Evolutionary conservation across 1,139 yeast genomes (phyloP).

Genomic region (Torulaspora globosa): DNA sequence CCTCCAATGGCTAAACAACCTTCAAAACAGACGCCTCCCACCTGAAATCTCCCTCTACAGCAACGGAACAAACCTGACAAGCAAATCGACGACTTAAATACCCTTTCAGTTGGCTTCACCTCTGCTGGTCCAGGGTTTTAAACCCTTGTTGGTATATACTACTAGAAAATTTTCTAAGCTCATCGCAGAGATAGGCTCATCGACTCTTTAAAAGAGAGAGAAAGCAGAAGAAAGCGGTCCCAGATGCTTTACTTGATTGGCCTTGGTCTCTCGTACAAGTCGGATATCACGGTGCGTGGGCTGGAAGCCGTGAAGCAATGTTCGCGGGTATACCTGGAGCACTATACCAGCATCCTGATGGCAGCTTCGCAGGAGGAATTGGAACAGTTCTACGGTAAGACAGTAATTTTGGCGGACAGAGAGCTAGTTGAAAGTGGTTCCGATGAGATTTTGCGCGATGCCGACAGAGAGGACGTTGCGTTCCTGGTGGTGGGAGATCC

Average conservation of each 20-base stretch:
- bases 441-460: constrained; percentile 73
- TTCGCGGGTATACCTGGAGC: constrained; percentile 86
- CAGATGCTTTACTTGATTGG: constrained; percentile 86
- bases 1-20: background rate
- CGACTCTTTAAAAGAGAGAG: background rate
- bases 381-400: constrained; percentile 81
- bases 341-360: constrained; percentile 92
- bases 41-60: background rate
- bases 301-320: constrained; percentile 78
- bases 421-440: constrained; percentile 90
- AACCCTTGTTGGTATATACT: background rate
- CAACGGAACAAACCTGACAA: background rate
- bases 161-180: constrained; percentile 1
- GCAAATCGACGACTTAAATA: background rate
- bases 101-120: background rate
- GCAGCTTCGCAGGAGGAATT: constrained; percentile 68
- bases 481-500: constrained; percentile 96
- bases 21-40: background rate
- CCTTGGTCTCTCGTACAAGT: constrained; percentile 80
- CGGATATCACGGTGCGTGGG: constrained; percentile 93
- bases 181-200: background rate
- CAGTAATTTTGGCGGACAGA: constrained; percentile 84
- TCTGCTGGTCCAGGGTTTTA: background rate
- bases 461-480: constrained; percentile 78
- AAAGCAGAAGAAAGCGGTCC: background rate